Evolutionary conservation across 2,329 filamentous ascomycete genomes (phyloP).

Genomic region (Didymella sp.): DNA sequence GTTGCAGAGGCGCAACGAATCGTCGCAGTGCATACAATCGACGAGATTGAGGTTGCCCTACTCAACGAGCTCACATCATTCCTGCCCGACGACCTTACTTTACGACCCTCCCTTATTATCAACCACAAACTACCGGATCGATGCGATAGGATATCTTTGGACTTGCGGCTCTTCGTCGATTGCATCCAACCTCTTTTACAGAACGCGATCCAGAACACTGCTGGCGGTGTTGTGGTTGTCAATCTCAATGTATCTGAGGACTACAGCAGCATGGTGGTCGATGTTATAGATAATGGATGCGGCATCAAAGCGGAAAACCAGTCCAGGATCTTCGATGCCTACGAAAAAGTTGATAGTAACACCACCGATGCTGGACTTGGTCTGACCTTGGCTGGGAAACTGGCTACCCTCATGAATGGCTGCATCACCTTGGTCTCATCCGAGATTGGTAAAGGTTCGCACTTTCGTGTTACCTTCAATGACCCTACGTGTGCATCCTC

Average conservation of each 20-base stretch:
- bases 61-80: constrained; percentile 39
- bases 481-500: constrained; percentile 36
- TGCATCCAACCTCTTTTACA: constrained; percentile 52
- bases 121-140: constrained; percentile 40
- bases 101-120: constrained; percentile 44
- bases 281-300: constrained; percentile 54
- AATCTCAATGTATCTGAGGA: constrained; percentile 42
- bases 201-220: constrained; percentile 54
- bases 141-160: constrained; percentile 44
- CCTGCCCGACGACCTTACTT: constrained; percentile 39
- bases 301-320: constrained; percentile 50
- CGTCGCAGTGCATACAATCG: constrained; percentile 37
- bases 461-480: constrained; percentile 49
- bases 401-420: constrained; percentile 52
- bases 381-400: constrained; percentile 53
- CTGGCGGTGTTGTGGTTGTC: constrained; percentile 49
- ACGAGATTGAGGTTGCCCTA: constrained; percentile 44
- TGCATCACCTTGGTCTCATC: constrained; percentile 51
- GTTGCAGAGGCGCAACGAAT: constrained; percentile 34
- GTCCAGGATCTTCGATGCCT: constrained; percentile 53
- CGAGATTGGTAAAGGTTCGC: constrained; percentile 46
- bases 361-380: constrained; percentile 54
- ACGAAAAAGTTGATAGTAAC: constrained; percentile 52
- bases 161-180: constrained; percentile 53
- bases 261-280: constrained; percentile 45